phyloP scores from a whole-genome alignment of 371 early-diverging fungal genomes.

The Mortierella sp. region DNA sequence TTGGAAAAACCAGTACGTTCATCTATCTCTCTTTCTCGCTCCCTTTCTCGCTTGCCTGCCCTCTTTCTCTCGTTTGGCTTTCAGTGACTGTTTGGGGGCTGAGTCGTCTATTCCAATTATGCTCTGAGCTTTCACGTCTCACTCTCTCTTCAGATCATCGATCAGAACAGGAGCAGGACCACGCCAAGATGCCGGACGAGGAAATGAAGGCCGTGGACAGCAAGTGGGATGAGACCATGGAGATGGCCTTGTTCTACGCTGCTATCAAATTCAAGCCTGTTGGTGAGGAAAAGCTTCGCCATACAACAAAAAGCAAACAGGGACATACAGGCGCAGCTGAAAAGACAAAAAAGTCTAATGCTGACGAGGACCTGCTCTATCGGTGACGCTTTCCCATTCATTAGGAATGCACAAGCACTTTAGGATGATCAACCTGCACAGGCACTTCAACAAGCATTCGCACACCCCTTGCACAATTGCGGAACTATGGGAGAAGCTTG shows the following conservation, averaged over 20 bases:
- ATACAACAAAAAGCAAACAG: not conserved
- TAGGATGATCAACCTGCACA: conserved; percentile 69
- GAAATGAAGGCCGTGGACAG: conserved; percentile 26
- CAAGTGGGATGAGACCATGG: conserved; percentile 71
- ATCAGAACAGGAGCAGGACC: not conserved
- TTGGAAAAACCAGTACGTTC: too few relatives aligned
- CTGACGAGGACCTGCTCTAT: not conserved
- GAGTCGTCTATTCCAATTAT: too few relatives aligned
- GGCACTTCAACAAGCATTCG: conserved; percentile 64
- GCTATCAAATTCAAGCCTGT: conserved; percentile 70
- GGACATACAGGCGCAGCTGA: too few relatives aligned
- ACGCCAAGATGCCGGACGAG: conserved; percentile 31
- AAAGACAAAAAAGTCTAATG: too few relatives aligned
- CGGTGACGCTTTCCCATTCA: not conserved
- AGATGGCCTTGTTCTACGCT: conserved; percentile 66
- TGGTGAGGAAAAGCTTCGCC: conserved; percentile 55
- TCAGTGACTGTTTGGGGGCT: too few relatives aligned
- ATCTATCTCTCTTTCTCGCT: too few relatives aligned
- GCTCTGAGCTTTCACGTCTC: too few relatives aligned
- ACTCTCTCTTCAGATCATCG: too few relatives aligned
- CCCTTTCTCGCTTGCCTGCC: too few relatives aligned
- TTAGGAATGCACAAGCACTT: conserved; percentile 75
- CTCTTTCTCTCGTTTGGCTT: too few relatives aligned
- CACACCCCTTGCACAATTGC: conserved; percentile 58
- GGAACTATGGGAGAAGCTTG: conserved; percentile 64